These are phyloP conservation scores for Panus rudis DNA, from an alignment of 768 basidiomycete genomes.

Conservation along the genomic window DNA sequence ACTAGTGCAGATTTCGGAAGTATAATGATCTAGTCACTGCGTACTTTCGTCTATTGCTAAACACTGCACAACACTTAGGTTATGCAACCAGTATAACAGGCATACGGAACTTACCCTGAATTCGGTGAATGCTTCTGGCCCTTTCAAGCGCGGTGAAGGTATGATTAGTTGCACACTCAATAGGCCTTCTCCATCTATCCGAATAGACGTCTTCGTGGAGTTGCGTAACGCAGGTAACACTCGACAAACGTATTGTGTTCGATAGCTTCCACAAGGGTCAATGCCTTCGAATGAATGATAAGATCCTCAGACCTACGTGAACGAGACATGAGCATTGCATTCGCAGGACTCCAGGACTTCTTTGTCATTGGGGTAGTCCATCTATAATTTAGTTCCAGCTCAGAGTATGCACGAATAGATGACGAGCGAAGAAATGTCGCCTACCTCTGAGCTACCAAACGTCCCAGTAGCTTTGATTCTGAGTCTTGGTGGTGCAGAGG, in stretches of 20 bases:
- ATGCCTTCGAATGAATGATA: no score
- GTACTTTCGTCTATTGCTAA: conserved; percentile 7
- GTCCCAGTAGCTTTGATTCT: conserved; percentile 76
- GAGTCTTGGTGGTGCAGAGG: conserved; percentile 52
- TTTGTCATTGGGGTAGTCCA: conserved; percentile 92
- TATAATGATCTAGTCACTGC: no score
- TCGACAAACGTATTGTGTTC: conserved; percentile 45
- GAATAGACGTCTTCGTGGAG: conserved; percentile 82
- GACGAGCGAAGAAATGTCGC: not conserved
- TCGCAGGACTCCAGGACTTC: conserved; percentile 91
- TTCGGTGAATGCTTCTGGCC: conserved; percentile 71
- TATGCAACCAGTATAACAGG: no score
- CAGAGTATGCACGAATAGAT: no score
- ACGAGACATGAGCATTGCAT: conserved; percentile 57
- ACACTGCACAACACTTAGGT: no score
- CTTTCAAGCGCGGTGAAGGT: conserved; percentile 36
- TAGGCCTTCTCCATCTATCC: conserved; percentile 77
- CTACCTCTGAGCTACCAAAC: conserved; percentile 81
- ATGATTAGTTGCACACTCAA: conserved; percentile 90
- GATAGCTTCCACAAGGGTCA: no score
- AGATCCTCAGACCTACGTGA: conserved; percentile 69
- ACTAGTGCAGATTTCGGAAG: no score
- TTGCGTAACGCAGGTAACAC: conserved; percentile 70
- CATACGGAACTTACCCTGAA: conserved; percentile 58
- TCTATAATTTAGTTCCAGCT: conserved; percentile 35